A percentile compares a stretch with the other conserved stretches of the same genome.
Evolutionary conservation across 1,284 basidiomycete genomes (phyloP).

Genomic region (Sparassis latifolia): DNA sequence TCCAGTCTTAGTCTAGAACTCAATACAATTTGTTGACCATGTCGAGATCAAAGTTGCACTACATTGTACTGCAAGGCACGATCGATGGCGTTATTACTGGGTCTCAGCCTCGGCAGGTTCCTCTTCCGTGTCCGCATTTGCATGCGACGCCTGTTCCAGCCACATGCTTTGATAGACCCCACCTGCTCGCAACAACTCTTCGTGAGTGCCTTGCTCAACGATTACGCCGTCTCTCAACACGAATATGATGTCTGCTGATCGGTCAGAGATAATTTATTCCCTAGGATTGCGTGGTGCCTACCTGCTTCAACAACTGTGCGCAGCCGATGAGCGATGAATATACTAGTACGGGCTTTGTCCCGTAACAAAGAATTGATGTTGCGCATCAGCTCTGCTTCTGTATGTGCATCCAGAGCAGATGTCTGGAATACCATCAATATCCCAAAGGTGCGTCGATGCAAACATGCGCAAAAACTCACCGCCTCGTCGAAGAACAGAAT

Average conservation of each 20-base stretch:
- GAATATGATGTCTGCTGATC: constrained; percentile 73
- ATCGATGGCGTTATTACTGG: background rate
- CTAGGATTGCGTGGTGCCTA: constrained; percentile 24
- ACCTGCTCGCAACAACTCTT: constrained; percentile 64
- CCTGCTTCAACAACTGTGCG: constrained; percentile 88
- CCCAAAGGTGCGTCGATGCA: background rate
- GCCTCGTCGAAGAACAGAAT: constrained; percentile 99
- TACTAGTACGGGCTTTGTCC: constrained; percentile 79
- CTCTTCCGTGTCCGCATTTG: constrained; percentile 13
- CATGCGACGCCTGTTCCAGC: constrained; percentile 62
- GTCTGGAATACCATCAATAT: constrained; percentile 46
- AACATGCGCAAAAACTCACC: constrained; percentile 39
- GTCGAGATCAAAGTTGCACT: no score
- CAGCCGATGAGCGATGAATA: constrained; percentile 92
- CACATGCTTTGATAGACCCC: constrained; percentile 86
- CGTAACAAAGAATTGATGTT: constrained; percentile 84
- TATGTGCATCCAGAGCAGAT: constrained; percentile 90
- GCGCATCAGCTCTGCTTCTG: constrained; percentile 91
- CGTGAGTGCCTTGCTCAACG: constrained; percentile 89
- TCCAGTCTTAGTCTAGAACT: no score
- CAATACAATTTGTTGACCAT: no score
- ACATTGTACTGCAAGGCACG: no score
- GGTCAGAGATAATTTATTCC: background rate
- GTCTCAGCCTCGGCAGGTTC: background rate
- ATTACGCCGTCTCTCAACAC: constrained; percentile 84